Conservation (phyloP, 2,329 filamentous ascomycete species). For the Ascochyta clinopodiicola region DNA sequence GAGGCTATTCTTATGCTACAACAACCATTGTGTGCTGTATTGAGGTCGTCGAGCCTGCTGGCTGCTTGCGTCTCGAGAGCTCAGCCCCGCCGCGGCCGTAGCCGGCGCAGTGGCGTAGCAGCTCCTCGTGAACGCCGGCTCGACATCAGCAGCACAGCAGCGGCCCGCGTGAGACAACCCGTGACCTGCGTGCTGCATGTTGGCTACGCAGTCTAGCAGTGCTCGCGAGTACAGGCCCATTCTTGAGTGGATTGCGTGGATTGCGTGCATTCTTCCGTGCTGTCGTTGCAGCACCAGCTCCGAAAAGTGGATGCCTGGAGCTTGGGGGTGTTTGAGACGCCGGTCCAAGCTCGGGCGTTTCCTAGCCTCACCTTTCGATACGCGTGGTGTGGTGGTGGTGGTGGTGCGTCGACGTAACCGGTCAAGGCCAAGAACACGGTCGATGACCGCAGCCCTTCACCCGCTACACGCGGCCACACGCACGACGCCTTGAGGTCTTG, state of each 20-base stretch:
- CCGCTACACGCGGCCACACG: not conserved
- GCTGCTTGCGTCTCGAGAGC: not conserved
- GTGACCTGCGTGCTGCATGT: too few species aligned
- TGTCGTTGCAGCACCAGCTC: slow-evolving; percentile 1
- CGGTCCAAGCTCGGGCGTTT: not conserved
- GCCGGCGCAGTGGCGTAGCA: not conserved
- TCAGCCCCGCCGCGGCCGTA: slow-evolving; percentile 20
- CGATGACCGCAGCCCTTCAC: not conserved
- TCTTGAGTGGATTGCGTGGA: too few species aligned
- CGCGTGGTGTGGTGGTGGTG: not conserved
- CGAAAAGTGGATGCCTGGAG: slow-evolving; percentile 24
- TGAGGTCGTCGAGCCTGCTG: too few species aligned
- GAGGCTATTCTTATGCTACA: too few species aligned
- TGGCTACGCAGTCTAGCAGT: too few species aligned
- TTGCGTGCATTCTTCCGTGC: slow-evolving; percentile 8
- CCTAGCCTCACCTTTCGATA: too few species aligned
- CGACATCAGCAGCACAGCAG: slow-evolving; percentile 11
- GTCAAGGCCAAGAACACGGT: not conserved
- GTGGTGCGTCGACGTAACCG: not conserved
- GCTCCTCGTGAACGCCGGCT: slow-evolving; percentile 29
- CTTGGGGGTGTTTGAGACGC: slow-evolving; percentile 18
- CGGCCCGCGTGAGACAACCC: slow-evolving; percentile 24
- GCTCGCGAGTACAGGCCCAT: too few species aligned
- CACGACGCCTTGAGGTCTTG: not conserved
- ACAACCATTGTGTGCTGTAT: too few species aligned